Evolutionary conservation across 2,329 filamentous ascomycete genomes (phyloP), one percentile per base, ranked within the genome.

Genomic region (Colletotrichum sp.): DNA sequence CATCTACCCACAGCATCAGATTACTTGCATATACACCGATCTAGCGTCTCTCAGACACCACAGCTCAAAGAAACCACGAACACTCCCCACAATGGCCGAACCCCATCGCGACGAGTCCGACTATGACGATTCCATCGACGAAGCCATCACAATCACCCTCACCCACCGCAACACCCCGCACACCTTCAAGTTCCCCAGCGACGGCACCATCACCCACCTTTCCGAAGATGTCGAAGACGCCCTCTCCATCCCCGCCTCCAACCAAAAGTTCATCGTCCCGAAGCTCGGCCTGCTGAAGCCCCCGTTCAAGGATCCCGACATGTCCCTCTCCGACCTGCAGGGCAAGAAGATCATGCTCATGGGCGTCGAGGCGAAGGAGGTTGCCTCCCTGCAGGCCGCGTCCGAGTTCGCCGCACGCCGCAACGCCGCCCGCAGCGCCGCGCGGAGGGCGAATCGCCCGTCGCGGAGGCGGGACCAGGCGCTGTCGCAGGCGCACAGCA

Each of bases 181-280:
- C 78, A 85, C 84, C 12, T 83, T 90, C 72, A 80, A 84, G 8
- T 85, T 91, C 67, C 82, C 85, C 9, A 78, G 84, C 16, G 85
- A 87, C 75, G 87, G 88, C 22, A 91, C 88, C 8, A 84, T 91
- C 60, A 79, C 84, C 71, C 92, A 94, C 79, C 90, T 95, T 48
- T 92, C 92, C 60, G 82, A 87, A 66, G 86, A 89, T 76, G 91
- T 95, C 78, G 86, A 90, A 72, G 82, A 85, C 59, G 82, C 84
- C 5, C 88, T 94, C 69, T 88, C 87, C 66, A 91, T 95, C 70
- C 93, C 93, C 0, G 76, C 85, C 44, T 82, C 87, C 12, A 92
- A 94, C 83, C 93, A 95, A 81, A 95, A 95, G 82, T 89, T 94
- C 81, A 88, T 95, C 78, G 88, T 91, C 16, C 88, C 93, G 57